Base-by-base conservation (phyloP, 768 basidiomycete genomes). In the Naganishia vaughanmartiniae region DNA sequence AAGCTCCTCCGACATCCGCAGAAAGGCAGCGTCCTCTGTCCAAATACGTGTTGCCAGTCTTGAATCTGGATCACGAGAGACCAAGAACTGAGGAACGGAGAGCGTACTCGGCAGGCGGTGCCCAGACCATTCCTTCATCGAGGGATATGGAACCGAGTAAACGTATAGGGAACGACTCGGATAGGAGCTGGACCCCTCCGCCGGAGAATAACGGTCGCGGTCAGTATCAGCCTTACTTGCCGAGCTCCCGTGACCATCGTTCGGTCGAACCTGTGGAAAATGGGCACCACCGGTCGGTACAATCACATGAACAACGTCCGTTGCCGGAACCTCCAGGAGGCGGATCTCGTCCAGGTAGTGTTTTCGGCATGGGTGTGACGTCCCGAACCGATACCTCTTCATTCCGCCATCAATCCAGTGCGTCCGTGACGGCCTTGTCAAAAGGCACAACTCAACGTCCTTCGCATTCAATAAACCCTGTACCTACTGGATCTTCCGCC, bases 41-140 rank as follows among this genome's bases (percentile, higher is more conserved):
- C 36, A 63, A 63, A 26, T 63, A 63, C 30, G 60, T 63, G 6
- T 30, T 63, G 42, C 60, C 60, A 11, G 60, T 28, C 19, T 42
- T 63, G 24, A 36, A 63, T 26, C 42, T 63, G 7, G 60, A 63
- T 15, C 11, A n/a, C 3, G 39, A 34, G 6, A 26, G 60, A 14
- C n/a, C 39, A 6, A 63, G 24, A 12, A 0, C 2, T 46, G 42
- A 26, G 12, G 21, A 26, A n/a, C 17, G 24, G 60, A 5, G 39
- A 28, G 11, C 2, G 4, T 46, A 28, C 30, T 17, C 60, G 26
- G 12, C 42, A 28, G n/a, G 11, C 3, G 39, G 26, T 10, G n/a
- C 39, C 1, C 24, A 34, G 2, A 45, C 30, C 1, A 26, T 63
- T 10, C 60, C 60, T 26, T 42, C 60, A 34, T 42, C 60, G 21